A percentile compares a stretch with the other conserved stretches of the same genome.
These are phyloP conservation scores for Umbelopsis ramanniana DNA, from an alignment of 192 early-diverging fungal genomes.

Conservation along the genomic window DNA sequence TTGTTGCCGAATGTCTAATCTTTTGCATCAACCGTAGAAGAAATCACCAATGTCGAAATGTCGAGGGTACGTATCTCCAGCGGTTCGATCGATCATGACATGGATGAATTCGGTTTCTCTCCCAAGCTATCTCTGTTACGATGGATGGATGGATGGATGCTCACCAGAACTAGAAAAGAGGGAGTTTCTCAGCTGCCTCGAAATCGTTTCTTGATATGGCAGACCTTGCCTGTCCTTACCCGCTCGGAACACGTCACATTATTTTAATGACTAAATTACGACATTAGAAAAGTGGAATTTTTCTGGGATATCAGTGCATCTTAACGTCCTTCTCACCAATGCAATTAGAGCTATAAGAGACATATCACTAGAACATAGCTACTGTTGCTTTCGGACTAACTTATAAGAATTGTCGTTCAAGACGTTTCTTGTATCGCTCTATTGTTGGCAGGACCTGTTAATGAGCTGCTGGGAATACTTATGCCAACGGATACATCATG, in stretches of 20 bases:
- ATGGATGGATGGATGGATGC: slow-evolving; percentile 21
- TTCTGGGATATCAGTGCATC: too few relatives aligned
- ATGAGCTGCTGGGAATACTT: too few relatives aligned
- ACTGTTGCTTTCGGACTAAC: too few relatives aligned
- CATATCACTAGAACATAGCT: not conserved
- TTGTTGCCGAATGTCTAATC: too few relatives aligned
- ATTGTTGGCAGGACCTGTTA: too few relatives aligned
- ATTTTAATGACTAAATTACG: not conserved
- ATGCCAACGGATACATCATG: too few relatives aligned
- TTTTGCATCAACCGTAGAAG: not conserved
- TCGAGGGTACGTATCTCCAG: not conserved
- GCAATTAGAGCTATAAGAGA: too few relatives aligned
- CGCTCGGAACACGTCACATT: not conserved
- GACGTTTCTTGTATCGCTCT: too few relatives aligned
- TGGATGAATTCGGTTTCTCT: not conserved
- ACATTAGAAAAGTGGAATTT: too few relatives aligned
- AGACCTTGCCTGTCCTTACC: not conserved
- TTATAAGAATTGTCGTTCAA: too few relatives aligned
- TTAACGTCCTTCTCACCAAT: too few relatives aligned
- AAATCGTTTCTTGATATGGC: not conserved
- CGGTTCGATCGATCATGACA: slow-evolving; percentile 2
- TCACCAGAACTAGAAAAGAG: slow-evolving; percentile 25
- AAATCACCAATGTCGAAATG: slow-evolving; percentile 8
- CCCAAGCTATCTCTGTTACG: not conserved
- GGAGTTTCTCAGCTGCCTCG: not conserved